Evolutionary conservation across 352 stramenopile species (phyloP), one percentile per base, ranked within the genome.

Genomic region (Pythium coloratum): DNA sequence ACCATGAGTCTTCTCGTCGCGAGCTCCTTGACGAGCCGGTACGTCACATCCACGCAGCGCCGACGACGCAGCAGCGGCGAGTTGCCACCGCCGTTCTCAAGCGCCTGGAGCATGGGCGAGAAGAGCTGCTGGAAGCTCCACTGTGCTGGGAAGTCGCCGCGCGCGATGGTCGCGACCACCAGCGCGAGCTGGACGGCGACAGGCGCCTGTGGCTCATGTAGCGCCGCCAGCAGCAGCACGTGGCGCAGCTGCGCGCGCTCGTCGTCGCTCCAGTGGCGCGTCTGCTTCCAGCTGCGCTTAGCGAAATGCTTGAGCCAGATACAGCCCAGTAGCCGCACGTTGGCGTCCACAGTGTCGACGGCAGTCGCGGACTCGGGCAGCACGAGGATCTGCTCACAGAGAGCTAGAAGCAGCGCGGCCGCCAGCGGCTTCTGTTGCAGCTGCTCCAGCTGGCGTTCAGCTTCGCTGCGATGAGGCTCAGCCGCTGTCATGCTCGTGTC

Each of bases 251-350:
- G 73, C 16, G 44, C 61, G 38, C 79, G 77, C 50, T 94, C 82
- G 4, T 72, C 60, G 13, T 84, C 80, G 8, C 54, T 77, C 20
- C 59, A 70, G 71, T 74, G 10, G 12, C 61, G 13, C 50, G 62
- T 54, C 20, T 55, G 13, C 36, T 84, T 80, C 67, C 76, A 84
- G 63, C 88, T 80, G 46, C 68, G 61, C 67, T 89, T 86, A 42
- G 89, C 62, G 33, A 76, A 78, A 33, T 94, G 79, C 70, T 95
- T 95, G 55, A 95, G 77, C 84, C 86, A 95, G 14, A 95, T 72
- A 55, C 84, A 78, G 28, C 79, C 81, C 50, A 91, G 67, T 16
- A 95, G 75, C 49, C 84, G 81, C 69, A 89, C 59, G 66, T 88
- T 70, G 16, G 69, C 42, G 59, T 91, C 82, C 32, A 83, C 34